These are phyloP conservation scores for Heteromeles arbutifolia DNA, from an alignment of 306 rosid species.

Conservation along the genomic window DNA sequence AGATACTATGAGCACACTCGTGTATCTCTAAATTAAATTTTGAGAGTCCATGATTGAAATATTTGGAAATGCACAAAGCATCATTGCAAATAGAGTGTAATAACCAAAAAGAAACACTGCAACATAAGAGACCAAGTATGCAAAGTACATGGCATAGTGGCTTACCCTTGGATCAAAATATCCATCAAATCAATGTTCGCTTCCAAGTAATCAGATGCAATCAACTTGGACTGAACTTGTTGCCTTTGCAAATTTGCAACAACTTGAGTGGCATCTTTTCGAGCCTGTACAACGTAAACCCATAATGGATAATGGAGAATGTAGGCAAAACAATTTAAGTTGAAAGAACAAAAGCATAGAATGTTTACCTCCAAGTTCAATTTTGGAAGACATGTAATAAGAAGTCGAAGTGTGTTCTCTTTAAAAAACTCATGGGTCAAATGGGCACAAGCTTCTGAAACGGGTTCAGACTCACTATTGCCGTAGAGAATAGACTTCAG, in stretches of 20 bases:
- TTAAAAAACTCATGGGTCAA: conserved; percentile 86
- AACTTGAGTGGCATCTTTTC: conserved; percentile 96
- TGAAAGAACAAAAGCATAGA: neutral
- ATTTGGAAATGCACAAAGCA: neutral
- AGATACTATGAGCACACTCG: neutral
- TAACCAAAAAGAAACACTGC: neutral
- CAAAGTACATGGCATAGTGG: neutral
- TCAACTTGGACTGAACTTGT: conserved; percentile 80
- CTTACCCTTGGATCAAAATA: conserved; percentile 76
- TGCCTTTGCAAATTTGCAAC: conserved; percentile 98
- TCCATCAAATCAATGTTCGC: conserved; percentile 80
- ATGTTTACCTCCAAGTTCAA: conserved; percentile 85
- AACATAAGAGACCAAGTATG: neutral
- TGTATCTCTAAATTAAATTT: neutral
- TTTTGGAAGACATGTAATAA: conserved; percentile 71
- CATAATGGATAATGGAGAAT: neutral
- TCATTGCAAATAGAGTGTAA: neutral
- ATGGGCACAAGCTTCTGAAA: conserved; percentile 86
- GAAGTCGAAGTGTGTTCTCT: conserved; percentile 68
- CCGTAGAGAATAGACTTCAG: conserved; percentile 84
- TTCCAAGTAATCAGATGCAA: conserved; percentile 96
- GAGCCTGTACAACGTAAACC: conserved; percentile 47
- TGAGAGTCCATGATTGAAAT: neutral
- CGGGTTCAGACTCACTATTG: conserved; percentile 91
- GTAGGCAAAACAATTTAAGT: neutral